Evolutionary conservation across 176 grass and related monocot species (phyloP).

Genomic region (Aegilops sharonensis): DNA sequence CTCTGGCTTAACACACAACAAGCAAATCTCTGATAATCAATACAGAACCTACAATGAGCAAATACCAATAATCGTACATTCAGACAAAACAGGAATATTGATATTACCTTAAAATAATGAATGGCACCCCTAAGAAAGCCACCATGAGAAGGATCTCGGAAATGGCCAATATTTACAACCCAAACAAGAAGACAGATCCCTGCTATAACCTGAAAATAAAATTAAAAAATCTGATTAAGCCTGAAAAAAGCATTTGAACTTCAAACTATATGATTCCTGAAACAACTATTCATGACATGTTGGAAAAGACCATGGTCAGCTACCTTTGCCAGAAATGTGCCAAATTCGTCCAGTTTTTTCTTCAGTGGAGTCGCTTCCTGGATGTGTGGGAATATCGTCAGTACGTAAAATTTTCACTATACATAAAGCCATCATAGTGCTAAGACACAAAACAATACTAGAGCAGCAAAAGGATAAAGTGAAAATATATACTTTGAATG

Average conservation of each 20-base stretch:
- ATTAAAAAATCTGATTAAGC: neutral
- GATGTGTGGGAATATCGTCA: constrained; percentile 19
- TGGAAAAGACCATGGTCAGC: constrained; percentile 32
- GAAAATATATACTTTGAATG: constrained; percentile 15
- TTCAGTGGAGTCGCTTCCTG: constrained; percentile 95
- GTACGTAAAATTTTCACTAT: neutral
- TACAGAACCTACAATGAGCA: neutral
- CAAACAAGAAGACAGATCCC: constrained; percentile 98
- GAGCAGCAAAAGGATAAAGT: neutral
- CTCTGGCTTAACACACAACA: neutral
- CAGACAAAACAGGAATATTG: constrained; percentile 10
- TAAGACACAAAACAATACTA: neutral
- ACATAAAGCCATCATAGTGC: constrained; percentile 20
- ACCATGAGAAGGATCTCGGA: constrained; percentile 89
- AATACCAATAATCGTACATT: constrained; percentile 3
- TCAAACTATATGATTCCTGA: neutral
- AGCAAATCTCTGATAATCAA: neutral
- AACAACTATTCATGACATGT: constrained; percentile 28
- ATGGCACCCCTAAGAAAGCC: constrained; percentile 94
- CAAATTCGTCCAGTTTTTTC: constrained; percentile 99
- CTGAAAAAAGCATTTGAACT: neutral
- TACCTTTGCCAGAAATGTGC: constrained; percentile 98
- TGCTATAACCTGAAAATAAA: constrained; percentile 81
- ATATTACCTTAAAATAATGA: constrained; percentile 97
- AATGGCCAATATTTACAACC: constrained; percentile 99